Evolutionary conservation across 2,329 filamentous ascomycete species (phyloP), one percentile per base, ranked within the genome.

Genomic region (Fusarium ambrosium): DNA sequence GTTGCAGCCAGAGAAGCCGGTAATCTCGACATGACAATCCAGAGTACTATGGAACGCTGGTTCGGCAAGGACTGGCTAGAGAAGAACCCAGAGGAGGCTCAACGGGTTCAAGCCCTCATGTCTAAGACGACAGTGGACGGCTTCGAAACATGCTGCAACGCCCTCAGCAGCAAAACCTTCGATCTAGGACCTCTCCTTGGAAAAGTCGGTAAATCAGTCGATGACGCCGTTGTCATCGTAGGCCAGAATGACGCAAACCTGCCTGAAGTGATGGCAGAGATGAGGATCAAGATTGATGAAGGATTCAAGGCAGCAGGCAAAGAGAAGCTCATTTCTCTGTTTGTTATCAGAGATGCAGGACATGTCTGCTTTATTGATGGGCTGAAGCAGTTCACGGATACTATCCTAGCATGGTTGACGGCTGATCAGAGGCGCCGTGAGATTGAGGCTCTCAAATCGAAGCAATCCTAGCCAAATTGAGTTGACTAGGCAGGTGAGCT

Each of bases 171-270:
- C 66, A 37, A 77, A 24, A 79, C 75, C 0, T 86, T 85, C 67
- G 84, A 87, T 72, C 72, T 86, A 18, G 78, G 81, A 3, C 83
- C 82, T n/a, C 72, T 83, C 4, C 79, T 81, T 9, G 63, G 64
- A 0, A 77, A 79, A 34, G 78, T 86, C 1, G 84, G 83, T 1
- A 53, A 70, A 4, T 78, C 79, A 16, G 81, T 84, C 2, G 78
- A 83, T 18, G 78, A 81, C 41, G 84, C 81, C 0, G 51, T 86
- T 55, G 78, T 84, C 20, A 68, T 87, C 2, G 84, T 83, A 0
- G 84, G 85, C 1, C 83, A 86, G 68, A 83, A 84, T 36, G 85
- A 86, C 69, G 83, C 82, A 9, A 83, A 86, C 66, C 70, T 86
- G 22, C 83, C 83, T 0, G 66, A 79, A 62, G 79, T 78, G 18